Evolutionary conservation across 768 basidiomycete genomes (phyloP).

Genomic region (Paxillus rubicundulus): DNA sequence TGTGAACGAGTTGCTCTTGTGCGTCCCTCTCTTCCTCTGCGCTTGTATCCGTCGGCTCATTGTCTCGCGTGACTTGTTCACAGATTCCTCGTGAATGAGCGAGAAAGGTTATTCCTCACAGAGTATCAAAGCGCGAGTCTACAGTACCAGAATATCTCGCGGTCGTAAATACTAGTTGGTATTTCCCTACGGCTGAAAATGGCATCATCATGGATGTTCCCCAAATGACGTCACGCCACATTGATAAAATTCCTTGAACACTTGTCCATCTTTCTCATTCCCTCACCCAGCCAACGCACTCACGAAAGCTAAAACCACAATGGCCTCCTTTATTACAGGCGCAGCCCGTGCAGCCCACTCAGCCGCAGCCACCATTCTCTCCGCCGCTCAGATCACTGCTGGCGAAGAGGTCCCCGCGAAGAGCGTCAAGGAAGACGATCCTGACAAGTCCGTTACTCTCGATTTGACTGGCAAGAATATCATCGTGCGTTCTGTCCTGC

Average conservation of each 20-base stretch:
- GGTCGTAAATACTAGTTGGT: too few relatives aligned
- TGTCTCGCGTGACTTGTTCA: neutral
- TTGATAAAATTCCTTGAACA: neutral
- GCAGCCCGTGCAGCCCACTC: conserved; percentile 55
- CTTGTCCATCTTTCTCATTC: neutral
- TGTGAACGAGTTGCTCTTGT: conserved; percentile 85
- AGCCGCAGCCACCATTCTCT: conserved; percentile 49
- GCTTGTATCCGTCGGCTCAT: too few relatives aligned
- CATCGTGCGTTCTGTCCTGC: conserved; percentile 43
- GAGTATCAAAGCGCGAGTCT: conserved; percentile 78
- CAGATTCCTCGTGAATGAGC: conserved; percentile 80
- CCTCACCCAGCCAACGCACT: neutral
- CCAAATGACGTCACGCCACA: conserved; percentile 2
- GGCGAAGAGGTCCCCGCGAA: conserved; percentile 45
- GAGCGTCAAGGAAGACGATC: conserved; percentile 58
- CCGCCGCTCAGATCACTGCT: conserved; percentile 40
- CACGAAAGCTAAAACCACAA: conserved; percentile 17
- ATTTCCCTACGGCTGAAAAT: too few relatives aligned
- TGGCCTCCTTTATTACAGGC: conserved; percentile 47
- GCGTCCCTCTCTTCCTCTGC: conserved; percentile 20
- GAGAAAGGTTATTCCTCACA: conserved; percentile 66
- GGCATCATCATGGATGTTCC: too few relatives aligned
- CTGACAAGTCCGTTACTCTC: conserved; percentile 42
- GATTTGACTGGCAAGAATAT: conserved; percentile 58
- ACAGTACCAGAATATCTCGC: conserved; percentile 66